Evolutionary conservation across 2,329 filamentous ascomycete genomes (phyloP).

Genomic region (Fusarium aywerte): DNA sequence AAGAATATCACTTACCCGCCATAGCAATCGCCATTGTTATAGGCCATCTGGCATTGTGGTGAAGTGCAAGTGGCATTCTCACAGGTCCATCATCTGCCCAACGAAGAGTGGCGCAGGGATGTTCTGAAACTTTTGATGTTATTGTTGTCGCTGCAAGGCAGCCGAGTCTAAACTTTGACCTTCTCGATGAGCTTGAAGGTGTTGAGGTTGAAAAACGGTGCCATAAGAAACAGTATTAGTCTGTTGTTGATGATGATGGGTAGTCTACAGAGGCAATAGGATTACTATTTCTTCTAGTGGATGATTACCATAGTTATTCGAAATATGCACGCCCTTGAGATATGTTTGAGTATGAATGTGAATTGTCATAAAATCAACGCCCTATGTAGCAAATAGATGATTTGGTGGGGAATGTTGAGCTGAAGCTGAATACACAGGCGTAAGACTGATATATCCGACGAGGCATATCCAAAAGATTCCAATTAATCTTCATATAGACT

Average conservation of each 20-base stretch:
- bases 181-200: conserved; percentile 51
- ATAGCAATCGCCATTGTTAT: conserved; percentile 50
- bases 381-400: neutral
- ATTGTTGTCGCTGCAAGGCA: conserved; percentile 57
- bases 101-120: conserved; percentile 51
- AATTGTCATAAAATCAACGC: neutral
- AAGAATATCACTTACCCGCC: conserved; percentile 46
- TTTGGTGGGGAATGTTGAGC: neutral
- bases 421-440: neutral
- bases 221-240: neutral
- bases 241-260: neutral
- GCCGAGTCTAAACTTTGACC: conserved; percentile 51
- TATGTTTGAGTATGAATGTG: neutral
- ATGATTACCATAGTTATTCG: neutral
- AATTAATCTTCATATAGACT: neutral
- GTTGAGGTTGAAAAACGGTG: conserved; percentile 55
- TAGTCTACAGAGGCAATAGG: too few species aligned
- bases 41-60: conserved; percentile 52
- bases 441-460: neutral
- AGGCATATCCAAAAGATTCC: neutral
- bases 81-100: conserved; percentile 51
- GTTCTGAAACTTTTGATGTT: conserved; percentile 53
- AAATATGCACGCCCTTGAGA: neutral
- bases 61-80: conserved; percentile 52
- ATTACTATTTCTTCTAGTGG: neutral